A percentile compares a stretch with the other conserved stretches of the same genome.
These are phyloP conservation scores for Pyricularia pennisetigena DNA, from an alignment of 2,329 filamentous ascomycete species.

Conservation along the genomic window DNA sequence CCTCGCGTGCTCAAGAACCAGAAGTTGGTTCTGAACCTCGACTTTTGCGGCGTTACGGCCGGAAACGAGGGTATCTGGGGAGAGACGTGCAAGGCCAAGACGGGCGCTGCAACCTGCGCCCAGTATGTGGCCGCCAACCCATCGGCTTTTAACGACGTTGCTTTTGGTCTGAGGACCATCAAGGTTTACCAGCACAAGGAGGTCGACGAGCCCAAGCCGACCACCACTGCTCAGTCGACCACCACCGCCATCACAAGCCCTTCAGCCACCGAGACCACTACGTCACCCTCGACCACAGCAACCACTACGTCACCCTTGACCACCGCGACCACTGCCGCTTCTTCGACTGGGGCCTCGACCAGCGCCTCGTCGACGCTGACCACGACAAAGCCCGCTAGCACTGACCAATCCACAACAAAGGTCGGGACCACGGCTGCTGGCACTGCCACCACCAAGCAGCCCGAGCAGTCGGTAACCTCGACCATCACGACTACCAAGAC, in stretches of 20 bases:
- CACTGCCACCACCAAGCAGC: not conserved
- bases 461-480: not conserved
- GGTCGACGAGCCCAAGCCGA: not conserved
- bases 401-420: no score
- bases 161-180: constrained; percentile 34
- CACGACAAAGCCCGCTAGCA: not conserved
- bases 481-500: not conserved
- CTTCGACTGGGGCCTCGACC: not conserved
- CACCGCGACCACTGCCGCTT: constrained; percentile 2
- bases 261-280: not conserved
- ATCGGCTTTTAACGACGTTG: constrained; percentile 22
- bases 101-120: constrained; percentile 19
- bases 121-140: constrained; percentile 27
- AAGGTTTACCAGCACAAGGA: constrained; percentile 19
- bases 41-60: constrained; percentile 67
- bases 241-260: constrained; percentile 10
- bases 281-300: no score
- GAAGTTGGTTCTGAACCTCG: constrained; percentile 64
- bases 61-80: constrained; percentile 22
- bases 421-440: not conserved
- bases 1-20: constrained; percentile 52
- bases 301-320: not conserved
- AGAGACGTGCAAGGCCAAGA: constrained; percentile 14
- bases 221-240: constrained; percentile 5
- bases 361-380: constrained; percentile 3